Base-by-base conservation (phyloP, 148 eudicot genomes). In the Rhododendron vialii region DNA sequence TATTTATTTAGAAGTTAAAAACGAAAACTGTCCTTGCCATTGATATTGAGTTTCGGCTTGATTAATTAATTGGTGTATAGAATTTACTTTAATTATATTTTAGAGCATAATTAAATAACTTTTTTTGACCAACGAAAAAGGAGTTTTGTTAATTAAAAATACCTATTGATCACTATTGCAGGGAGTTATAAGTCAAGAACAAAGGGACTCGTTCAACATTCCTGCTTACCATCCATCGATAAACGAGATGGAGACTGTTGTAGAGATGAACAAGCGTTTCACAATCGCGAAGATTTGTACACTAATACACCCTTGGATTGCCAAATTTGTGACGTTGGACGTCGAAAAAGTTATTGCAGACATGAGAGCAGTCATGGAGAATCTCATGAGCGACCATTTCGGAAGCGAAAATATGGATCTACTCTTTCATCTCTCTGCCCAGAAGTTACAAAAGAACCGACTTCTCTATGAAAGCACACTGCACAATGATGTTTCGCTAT, bases 341-440 rank as follows among this genome's bases (percentile, higher is more conserved):
- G 18, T 57, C 15, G 5, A 50, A 26, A 53, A 14, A 26, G 14
- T 2, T 15, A 1, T 24, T 11, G 0, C 36, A 1, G 6, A 17
- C 36, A 9, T 53, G 7, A 55, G 65, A 81, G 41, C 63, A 28
- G 41, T 28, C 12, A 10, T 81, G 67, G 63, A 81, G 83, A 36
- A 57, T 10, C 11, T 53, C 57, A 3, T 81, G 35, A 13, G 12
- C 24, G 63, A 26, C 5, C 83, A 81, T 51, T 53, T 81, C 24
- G 63, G 63, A 50, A 81, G 83, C 12, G 22, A 81, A 51, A 81
- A 50, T 35, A 30, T 81, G 83, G 57, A 81, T 57, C 67, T 11
- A 14, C 57, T 81, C 43, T 81, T 81, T 51, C 15, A 51, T 30
- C 5, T 30, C 10, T 53, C 55, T 26, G 9, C 30, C 12, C 57